Base-by-base conservation (phyloP, 164 flowering plant species). In the Cinnamomum chago region DNA sequence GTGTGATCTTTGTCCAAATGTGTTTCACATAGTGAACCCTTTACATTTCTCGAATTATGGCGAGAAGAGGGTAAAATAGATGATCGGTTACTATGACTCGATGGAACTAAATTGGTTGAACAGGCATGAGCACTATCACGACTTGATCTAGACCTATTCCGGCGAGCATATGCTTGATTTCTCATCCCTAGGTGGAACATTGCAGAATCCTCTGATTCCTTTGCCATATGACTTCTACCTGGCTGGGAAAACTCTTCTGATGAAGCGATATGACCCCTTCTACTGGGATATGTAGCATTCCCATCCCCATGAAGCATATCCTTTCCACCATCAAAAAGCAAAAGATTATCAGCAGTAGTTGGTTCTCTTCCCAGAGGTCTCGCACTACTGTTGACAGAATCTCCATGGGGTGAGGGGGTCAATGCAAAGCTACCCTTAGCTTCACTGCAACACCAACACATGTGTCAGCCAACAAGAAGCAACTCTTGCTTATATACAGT, bases 361-460 rank as follows among this genome's bases (percentile, higher is more conserved):
- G 90, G 91, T 79, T 93, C 99, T 83, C 87, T 84, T 75, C 81
- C 79, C 3, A 78, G 52, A 80, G 85, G 82, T 76, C 91, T 85
- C 67, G 90, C 97, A 84, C 93, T 89, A 79, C 95, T 91, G 73
- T 92, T 97, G 24, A 90, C 94, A 81, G 97, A 91, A 77, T 96
- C 99, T 64, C 97, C 99, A 85, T 78, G 92, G 79, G 95, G 93
- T 78, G 98, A 92, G 33, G 95, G 90, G 73, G 90, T 81, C 84
- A 87, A 73, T 22, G 87, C 90, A 87, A 86, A 89, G 88, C 93
- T 91, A 80, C 93, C 97, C 82, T 92, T 96, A 72, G 91, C 97
- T 89, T 91, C 95, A 86, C 99, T 96, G 87, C 65, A 76, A 75
- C 13, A 79, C 47, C 52, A 55, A 74, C 27, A 28, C 58, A 79